phyloP scores from a whole-genome alignment of 2,329 filamentous ascomycete species.

The Penicillium sumatraense region DNA sequence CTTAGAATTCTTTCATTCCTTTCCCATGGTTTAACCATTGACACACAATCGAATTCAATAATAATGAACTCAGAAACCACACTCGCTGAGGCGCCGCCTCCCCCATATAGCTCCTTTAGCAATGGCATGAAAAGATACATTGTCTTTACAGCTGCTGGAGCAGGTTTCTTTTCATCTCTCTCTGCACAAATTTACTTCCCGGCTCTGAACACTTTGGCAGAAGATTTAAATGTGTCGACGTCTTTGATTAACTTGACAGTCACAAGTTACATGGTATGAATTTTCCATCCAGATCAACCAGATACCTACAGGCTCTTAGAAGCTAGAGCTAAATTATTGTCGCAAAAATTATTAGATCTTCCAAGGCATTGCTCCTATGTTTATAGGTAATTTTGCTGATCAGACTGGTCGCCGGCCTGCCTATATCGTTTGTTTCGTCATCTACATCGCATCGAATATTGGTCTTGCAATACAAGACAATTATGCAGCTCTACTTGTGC shows the following conservation, averaged over 20 bases:
- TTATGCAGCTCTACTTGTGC: slow-evolving; percentile 40
- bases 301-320: no score
- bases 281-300: not conserved
- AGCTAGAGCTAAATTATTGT: no score
- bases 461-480: slow-evolving; percentile 42
- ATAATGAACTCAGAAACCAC: slow-evolving; percentile 13
- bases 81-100: slow-evolving; percentile 3
- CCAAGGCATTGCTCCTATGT: slow-evolving; percentile 54
- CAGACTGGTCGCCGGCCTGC: slow-evolving; percentile 50
- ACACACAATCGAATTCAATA: not conserved
- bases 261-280: slow-evolving; percentile 35
- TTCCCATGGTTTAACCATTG: not conserved
- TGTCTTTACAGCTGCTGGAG: slow-evolving; percentile 41
- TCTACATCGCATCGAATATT: slow-evolving; percentile 47
- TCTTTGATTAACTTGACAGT: slow-evolving; percentile 36
- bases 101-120: slow-evolving; percentile 17
- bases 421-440: slow-evolving; percentile 48
- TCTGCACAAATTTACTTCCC: slow-evolving; percentile 48
- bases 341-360: slow-evolving; percentile 39
- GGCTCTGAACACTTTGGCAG: slow-evolving; percentile 33
- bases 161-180: slow-evolving; percentile 45
- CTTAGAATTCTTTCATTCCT: not conserved
- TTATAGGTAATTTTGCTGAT: slow-evolving; percentile 52
- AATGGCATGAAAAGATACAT: slow-evolving; percentile 32
- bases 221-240: slow-evolving; percentile 32